Evolutionary conservation across 176 grass and related monocot species (phyloP).

Genomic region (Secale cereale): DNA sequence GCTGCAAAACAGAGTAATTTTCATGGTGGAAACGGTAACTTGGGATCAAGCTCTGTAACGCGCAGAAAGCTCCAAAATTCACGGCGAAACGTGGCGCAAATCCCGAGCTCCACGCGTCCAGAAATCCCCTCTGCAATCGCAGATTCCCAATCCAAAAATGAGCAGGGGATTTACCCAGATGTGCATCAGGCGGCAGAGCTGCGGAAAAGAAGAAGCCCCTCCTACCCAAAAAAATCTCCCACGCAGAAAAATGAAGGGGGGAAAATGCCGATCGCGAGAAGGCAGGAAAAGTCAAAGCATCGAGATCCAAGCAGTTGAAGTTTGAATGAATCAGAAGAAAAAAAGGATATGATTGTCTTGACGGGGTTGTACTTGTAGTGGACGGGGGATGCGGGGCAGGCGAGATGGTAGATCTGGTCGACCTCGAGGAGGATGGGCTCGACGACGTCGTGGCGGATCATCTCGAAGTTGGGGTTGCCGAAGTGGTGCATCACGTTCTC

Average conservation of each 20-base stretch:
- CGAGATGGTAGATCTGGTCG: constrained; percentile 98
- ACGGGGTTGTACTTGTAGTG: constrained; percentile 99
- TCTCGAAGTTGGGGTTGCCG: constrained; percentile 79
- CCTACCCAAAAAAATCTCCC: background rate
- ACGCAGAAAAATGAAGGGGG: background rate
- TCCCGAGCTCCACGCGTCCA: constrained; percentile 14
- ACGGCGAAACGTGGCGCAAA: constrained; percentile 34
- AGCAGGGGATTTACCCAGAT: constrained; percentile 12
- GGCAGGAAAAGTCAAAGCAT: background rate
- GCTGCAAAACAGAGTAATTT: background rate
- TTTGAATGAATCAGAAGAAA: background rate
- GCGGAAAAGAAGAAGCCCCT: background rate
- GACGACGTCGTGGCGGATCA: constrained; percentile 98
- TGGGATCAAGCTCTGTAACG: constrained; percentile 10
- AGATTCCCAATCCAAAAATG: constrained; percentile 27
- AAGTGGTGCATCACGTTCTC: constrained; percentile 92
- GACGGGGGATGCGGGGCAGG: constrained; percentile 87
- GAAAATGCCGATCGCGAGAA: background rate
- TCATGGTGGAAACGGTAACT: background rate
- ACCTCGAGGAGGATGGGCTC: constrained; percentile 95
- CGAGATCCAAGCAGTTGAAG: background rate
- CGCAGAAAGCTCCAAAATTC: constrained; percentile 33
- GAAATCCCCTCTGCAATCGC: constrained; percentile 11
- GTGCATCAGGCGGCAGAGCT: background rate
- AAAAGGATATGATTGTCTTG: constrained; percentile 99